Evolutionary conservation across 345 rosid species (phyloP).

Genomic region (Luvunga scandens): DNA sequence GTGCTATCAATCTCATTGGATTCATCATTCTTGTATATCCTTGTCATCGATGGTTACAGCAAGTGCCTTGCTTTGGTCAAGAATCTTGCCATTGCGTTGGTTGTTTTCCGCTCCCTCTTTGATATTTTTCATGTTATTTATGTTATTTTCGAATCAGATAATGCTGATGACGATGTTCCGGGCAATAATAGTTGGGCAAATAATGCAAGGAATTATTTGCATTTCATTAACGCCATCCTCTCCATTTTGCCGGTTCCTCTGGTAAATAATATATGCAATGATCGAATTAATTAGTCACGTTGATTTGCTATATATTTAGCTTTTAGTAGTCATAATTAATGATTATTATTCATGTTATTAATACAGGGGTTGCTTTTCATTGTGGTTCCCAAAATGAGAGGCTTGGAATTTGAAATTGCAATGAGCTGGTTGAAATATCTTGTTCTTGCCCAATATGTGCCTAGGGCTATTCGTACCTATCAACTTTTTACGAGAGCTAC

Average conservation of each 20-base stretch:
- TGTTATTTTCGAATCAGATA: slow-evolving; percentile 40
- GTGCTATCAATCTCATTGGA: slow-evolving; percentile 80
- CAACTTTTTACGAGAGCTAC: slow-evolving; percentile 74
- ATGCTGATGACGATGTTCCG: too few relatives aligned
- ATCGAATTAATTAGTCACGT: too few relatives aligned
- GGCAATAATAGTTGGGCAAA: too few relatives aligned
- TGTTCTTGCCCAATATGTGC: slow-evolving; percentile 69
- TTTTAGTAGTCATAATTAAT: too few relatives aligned
- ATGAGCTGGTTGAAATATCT: slow-evolving; percentile 63
- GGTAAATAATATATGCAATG: too few relatives aligned
- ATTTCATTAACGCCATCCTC: not conserved
- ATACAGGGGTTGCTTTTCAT: slow-evolving; percentile 31
- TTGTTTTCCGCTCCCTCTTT: slow-evolving; percentile 69
- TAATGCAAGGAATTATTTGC: not conserved
- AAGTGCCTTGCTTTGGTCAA: slow-evolving; percentile 67
- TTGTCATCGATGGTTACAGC: slow-evolving; percentile 41
- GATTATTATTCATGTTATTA: not conserved
- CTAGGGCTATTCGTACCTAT: slow-evolving; percentile 62
- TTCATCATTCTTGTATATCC: slow-evolving; percentile 85
- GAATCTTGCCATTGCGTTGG: slow-evolving; percentile 72
- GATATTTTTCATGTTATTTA: slow-evolving; percentile 75
- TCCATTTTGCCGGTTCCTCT: too few relatives aligned
- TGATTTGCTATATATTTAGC: too few relatives aligned
- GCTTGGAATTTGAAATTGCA: slow-evolving; percentile 35
- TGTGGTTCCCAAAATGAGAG: slow-evolving; percentile 22